A percentile compares a stretch with the other conserved stretches of the same genome.
Conservation (phyloP, 805 yeast species). For the Saccharomycopsis javanensis region DNA sequence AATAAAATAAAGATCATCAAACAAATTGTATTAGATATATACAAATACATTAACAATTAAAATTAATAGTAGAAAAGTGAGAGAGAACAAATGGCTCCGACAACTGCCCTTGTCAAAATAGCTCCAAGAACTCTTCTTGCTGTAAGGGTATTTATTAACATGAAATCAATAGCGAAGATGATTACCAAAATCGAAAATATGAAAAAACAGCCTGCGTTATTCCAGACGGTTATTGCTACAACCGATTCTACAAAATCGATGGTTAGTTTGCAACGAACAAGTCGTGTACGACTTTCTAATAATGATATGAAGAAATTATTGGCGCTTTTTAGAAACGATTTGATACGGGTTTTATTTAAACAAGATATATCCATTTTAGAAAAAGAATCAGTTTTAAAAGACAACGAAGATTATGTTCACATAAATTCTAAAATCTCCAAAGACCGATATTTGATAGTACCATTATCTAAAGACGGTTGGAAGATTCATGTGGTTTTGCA, state of each 20-base stretch:
- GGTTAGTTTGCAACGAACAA: constrained; percentile 4
- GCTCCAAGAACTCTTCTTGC: constrained; percentile 7
- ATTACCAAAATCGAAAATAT: neutral
- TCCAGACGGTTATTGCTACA: constrained; percentile 12
- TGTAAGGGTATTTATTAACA: constrained; percentile 13
- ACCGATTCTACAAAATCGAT: constrained; percentile 6
- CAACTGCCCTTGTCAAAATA: constrained; percentile 10
- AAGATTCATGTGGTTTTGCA: constrained; percentile 10
- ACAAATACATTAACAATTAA: neutral
- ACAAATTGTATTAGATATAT: too few relatives aligned
- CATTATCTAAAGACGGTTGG: constrained; percentile 8
- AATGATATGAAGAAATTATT: constrained; percentile 7
- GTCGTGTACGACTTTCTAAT: constrained; percentile 10
- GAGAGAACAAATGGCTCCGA: neutral
- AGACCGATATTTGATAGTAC: constrained; percentile 4
- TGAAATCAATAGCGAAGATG: constrained; percentile 3
- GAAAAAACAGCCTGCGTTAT: constrained; percentile 3
- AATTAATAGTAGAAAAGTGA: too few relatives aligned
- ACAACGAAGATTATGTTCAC: constrained; percentile 1
- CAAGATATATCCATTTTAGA: constrained; percentile 3
- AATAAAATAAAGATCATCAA: too few relatives aligned
- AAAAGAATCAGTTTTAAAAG: neutral
- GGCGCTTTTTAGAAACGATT: neutral
- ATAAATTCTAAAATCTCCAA: neutral
- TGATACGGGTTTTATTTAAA: constrained; percentile 7